A percentile compares a stretch with the other conserved stretches of the same genome.
Conservation (phyloP, 129 eudicot species). For the Flaveria ramosissima region DNA sequence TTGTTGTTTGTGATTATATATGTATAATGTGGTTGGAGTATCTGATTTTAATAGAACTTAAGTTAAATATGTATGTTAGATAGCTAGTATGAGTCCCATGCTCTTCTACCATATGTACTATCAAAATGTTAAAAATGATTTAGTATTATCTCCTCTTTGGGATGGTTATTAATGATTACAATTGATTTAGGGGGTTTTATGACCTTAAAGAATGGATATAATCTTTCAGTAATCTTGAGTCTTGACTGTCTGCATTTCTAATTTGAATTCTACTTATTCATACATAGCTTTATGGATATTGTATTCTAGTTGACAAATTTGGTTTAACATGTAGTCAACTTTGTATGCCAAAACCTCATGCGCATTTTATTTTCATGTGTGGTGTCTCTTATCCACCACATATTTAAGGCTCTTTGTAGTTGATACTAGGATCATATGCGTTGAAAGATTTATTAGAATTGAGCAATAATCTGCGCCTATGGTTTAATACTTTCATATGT, state of each 20-base stretch:
- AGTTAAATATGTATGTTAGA: neutral
- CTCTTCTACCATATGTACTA: neutral
- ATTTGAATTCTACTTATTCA: neutral
- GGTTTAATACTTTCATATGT: no score
- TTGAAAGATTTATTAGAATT: neutral
- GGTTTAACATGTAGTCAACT: neutral
- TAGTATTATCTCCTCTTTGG: neutral
- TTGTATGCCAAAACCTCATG: neutral
- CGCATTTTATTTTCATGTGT: neutral
- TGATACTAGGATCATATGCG: neutral
- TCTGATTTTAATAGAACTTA: slow-evolving; percentile 9
- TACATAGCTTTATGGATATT: neutral
- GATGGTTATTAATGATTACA: neutral
- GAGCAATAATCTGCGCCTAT: neutral
- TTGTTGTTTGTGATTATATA: neutral
- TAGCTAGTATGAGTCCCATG: slow-evolving; percentile 7
- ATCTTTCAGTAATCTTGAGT: neutral
- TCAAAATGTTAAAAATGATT: neutral
- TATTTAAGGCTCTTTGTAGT: neutral
- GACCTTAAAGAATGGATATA: neutral
- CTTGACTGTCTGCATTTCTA: neutral
- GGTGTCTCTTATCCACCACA: neutral
- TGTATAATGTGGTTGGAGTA: slow-evolving; percentile 26
- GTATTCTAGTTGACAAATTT: neutral
- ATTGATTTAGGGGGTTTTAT: neutral